Base-by-base conservation (phyloP, 2,329 filamentous ascomycete species). In the Trichoderma citrinoviride region DNA sequence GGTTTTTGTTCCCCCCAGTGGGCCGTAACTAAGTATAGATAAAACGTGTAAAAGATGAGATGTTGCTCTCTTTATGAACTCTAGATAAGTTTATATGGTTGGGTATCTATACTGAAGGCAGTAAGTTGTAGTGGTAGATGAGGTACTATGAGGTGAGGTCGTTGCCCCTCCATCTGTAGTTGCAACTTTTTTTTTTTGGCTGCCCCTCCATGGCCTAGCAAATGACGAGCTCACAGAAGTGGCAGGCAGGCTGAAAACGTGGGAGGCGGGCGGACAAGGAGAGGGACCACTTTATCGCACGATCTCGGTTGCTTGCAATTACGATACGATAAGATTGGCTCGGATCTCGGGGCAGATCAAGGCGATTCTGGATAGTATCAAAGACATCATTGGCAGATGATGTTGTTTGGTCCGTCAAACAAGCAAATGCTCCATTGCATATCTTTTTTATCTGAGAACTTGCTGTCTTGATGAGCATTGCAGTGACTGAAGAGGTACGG, bases 211-310 rank as follows among this genome's bases (percentile, higher is more conserved):
- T 50, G 23, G 23, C 33, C 10, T n/a, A 4, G 10, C 27, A 49
- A 60, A 61, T 61, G 57, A 50, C 57, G 57, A 61, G 21, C 37
- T 61, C 52, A 23, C 46, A 19, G 23, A 8, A 44, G 50, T 60
- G 50, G 56, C 44, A 40, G 29, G 57, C 46, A 33, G 46, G 33
- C 33, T 17, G 7, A 61, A 52, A 61, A 61, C 57, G 57, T 52
- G 47, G 57, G 46, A 29, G 33, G 44, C 56, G 56, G n/a, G 33
- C 33, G 33, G 33, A 12, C 57, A 61, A 61, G 57, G 57, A 10
- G 14, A 8, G 33, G 27, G 7, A 14, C 57, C 57, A 61, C 47
- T n/a, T 33, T 23, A 52, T 52, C 57, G n/a, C 25, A 61, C 47
- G 47, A 61, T 61, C 57, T 61, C 46, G 57, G 47, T 21, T 52